Evolutionary conservation across 805 yeast genomes (phyloP).

Genomic region (Huiozyma sinensis): DNA sequence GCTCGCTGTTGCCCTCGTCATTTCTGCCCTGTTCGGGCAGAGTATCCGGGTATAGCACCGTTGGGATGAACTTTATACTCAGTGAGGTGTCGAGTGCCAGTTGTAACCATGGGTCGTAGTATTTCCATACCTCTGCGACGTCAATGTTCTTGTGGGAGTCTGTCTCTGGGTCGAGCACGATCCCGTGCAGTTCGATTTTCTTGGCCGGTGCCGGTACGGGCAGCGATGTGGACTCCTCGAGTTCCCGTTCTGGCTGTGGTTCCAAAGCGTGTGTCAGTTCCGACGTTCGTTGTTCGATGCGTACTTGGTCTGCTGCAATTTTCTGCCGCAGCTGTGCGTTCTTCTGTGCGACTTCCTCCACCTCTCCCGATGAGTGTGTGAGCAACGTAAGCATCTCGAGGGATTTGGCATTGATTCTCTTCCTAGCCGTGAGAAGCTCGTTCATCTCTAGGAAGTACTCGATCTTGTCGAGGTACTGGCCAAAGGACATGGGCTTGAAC

Average conservation of each 20-base stretch:
- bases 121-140: constrained; percentile 22
- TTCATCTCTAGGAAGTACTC: constrained; percentile 24
- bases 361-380: not conserved
- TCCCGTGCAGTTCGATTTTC: not conserved
- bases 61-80: constrained; percentile 28
- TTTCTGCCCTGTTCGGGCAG: no score
- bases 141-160: constrained; percentile 17
- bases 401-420: not conserved
- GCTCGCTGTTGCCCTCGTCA: no score
- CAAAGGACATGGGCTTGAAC: constrained; percentile 40
- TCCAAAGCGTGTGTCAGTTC: not conserved
- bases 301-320: not conserved
- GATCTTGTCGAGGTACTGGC: constrained; percentile 29
- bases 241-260: no score
- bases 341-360: not conserved
- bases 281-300: not conserved
- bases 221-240: no score
- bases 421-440: constrained; percentile 17
- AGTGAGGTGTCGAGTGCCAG: constrained; percentile 27
- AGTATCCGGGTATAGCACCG: constrained; percentile 7
- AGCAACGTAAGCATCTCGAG: not conserved
- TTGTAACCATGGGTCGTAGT: constrained; percentile 29
- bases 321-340: not conserved
- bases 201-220: no score
- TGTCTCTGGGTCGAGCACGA: constrained; percentile 12